Base-by-base conservation (phyloP, 2,329 filamentous ascomycete genomes). In the Cordyceps cateniannulata region DNA sequence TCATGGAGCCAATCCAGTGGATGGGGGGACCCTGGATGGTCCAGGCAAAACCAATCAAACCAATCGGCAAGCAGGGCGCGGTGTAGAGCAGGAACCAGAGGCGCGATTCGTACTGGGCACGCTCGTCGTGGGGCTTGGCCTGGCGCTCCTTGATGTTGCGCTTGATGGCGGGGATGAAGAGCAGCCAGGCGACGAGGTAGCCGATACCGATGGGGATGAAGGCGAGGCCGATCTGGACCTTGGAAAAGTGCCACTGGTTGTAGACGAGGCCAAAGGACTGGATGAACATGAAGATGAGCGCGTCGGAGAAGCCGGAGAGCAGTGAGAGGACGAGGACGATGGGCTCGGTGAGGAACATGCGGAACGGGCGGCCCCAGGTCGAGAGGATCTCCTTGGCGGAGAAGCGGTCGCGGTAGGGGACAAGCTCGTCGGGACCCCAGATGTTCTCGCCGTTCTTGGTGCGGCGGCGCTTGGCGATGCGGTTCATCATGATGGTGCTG, bases 261-360 rank as follows among this genome's bases (percentile, higher is more conserved):
- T 89, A 89, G 2, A 91, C 87, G 2, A 89, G 77, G 0, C 76
- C 73, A 66, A 90, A 91, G 0, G 85, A 88, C 70, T 91, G 86
- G 59, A 91, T 84, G 70, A 88, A 89, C 78, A 89, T 89, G 76
- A 91, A 91, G 73, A 91, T 90, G 4, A 91, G 81, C 3, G 87
- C 87, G 62, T 91, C 88, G 10, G 82, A 85, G 76, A 91, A 91
- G 35, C 88, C 88, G 3, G 83, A 87, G 5, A 91, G 83, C 0
- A 91, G 79, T 1, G 88, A 90, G 5, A 91, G 77, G 42, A 81
- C 83, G 18, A 88, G 76, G 12, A 91, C 88, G 61, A 91, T 91
- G 4, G 89, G 88, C 73, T 92, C 89, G 1, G 84, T 88, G 38
- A 88, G 64, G 70, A 91, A 88, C 84, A 91, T 89, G 67, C 81